Evolutionary conservation across 805 yeast genomes (phyloP), one percentile per base, ranked within the genome.

Genomic region (Sungouiozyma ichnusensis): DNA sequence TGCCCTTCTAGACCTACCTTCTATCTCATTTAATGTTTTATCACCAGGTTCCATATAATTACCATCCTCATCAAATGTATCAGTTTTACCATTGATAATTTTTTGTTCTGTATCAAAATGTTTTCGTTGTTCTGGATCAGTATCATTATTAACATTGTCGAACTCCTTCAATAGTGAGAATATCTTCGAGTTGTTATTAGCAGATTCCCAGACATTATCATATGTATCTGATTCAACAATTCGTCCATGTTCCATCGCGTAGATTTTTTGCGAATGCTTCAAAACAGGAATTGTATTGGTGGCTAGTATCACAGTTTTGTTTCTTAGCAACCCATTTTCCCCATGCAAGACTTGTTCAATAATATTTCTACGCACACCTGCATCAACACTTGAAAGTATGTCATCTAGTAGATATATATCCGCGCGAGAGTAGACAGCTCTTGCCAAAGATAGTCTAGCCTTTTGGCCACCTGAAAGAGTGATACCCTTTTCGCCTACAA

Each of bases 351-450:
- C 81, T 33, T 68, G 52, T 4, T 72, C 65, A 47, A 74, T 69
- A 41, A 77, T 72, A 41, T 69, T 71, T 46, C 66, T 71, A 36
- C 81, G 77, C 39, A 80, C 87, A 54, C 79, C 79, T 2, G 83
- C 77, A 63, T 80, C 87, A 16, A 80, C 87, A 2, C 86, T 86
- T 48, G 81, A 73, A 43, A 80, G 63, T 19, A 80, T 68, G 54
- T 80, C 87, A 62, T 80, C 87, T 41, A 80, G 49, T 33, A 80
- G 54, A 44, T 74, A 72, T 5, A 79, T 65, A 57, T 79, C 83
- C 2, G 73, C 68, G 41, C 77, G 63, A 0, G 83, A 62, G 53
- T 80, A 80, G 3, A 80, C 80, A 0, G 85, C 84, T 52, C 87
- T 70, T 0, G 86, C 86, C 35, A 80, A 62, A 13, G 79, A 71